These are phyloP conservation scores for Dactylella cylindrospora DNA, from an alignment of 2,329 filamentous ascomycete genomes.

Conservation along the genomic window DNA sequence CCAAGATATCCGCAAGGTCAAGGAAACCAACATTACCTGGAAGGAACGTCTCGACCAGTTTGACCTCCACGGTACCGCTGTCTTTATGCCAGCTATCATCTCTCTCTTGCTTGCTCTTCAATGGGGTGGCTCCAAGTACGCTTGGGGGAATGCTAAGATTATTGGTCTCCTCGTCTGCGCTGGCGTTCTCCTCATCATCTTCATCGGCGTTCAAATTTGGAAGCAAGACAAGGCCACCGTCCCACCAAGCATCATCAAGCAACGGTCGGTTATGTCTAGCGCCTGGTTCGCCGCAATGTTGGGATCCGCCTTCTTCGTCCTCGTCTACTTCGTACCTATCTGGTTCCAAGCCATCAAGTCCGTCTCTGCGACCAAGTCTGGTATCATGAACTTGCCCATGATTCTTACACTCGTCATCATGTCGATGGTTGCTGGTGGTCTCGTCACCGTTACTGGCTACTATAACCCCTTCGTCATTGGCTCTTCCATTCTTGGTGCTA, in stretches of 20 bases:
- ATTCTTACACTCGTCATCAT: constrained; percentile 55
- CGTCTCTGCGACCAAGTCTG: constrained; percentile 54
- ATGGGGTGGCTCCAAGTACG: constrained; percentile 52
- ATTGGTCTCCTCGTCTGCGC: constrained; percentile 52
- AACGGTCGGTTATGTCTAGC: constrained; percentile 50
- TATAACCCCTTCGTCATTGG: constrained; percentile 55
- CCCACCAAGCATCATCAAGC: constrained; percentile 57
- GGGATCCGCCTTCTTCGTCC: constrained; percentile 38
- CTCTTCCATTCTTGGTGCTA: constrained; percentile 43
- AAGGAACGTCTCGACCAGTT: constrained; percentile 47
- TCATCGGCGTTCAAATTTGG: constrained; percentile 53
- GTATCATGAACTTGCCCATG: constrained; percentile 55
- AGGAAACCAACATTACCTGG: constrained; percentile 43
- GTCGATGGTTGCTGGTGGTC: constrained; percentile 54
- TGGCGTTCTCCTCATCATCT: constrained; percentile 49
- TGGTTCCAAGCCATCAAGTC: constrained; percentile 54
- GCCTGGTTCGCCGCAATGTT: constrained; percentile 42
- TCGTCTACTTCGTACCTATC: constrained; percentile 47
- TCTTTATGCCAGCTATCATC: constrained; percentile 52
- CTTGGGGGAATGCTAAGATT: constrained; percentile 51
- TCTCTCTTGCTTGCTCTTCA: constrained; percentile 53
- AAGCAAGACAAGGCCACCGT: constrained; percentile 58
- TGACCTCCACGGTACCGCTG: constrained; percentile 49
- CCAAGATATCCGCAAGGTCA: constrained; percentile 46
- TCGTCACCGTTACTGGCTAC: constrained; percentile 54